Evolutionary conservation across 345 rosid species (phyloP).

Genomic region (Camelina sativa): DNA sequence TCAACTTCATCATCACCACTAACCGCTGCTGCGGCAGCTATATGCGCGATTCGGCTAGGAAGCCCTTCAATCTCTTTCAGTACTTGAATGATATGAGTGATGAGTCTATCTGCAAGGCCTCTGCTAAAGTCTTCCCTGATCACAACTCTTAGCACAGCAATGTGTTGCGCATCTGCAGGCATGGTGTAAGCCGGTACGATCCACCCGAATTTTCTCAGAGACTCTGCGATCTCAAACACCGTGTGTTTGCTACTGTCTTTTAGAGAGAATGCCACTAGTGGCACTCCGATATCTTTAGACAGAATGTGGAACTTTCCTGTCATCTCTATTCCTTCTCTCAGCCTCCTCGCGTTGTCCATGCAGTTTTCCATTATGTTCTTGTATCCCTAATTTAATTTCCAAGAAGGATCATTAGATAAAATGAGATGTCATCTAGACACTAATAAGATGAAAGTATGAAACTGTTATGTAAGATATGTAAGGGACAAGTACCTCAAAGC

Average conservation of each 20-base stretch:
- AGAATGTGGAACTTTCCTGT: slow-evolving; percentile 63
- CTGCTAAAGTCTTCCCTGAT: slow-evolving; percentile 72
- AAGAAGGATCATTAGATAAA: slow-evolving; percentile 2
- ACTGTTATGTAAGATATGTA: neutral
- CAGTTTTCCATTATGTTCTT: slow-evolving; percentile 72
- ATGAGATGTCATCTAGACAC: neutral
- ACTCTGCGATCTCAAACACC: slow-evolving; percentile 70
- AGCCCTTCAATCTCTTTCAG: slow-evolving; percentile 61
- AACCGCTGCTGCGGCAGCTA: slow-evolving; percentile 30
- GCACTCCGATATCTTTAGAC: slow-evolving; percentile 73
- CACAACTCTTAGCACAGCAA: slow-evolving; percentile 71
- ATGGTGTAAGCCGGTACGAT: slow-evolving; percentile 76
- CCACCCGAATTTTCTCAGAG: slow-evolving; percentile 66
- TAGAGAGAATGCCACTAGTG: slow-evolving; percentile 74
- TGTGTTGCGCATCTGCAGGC: slow-evolving; percentile 72
- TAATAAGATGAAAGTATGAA: neutral
- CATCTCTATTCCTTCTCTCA: slow-evolving; percentile 64
- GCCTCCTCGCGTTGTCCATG: slow-evolving; percentile 54
- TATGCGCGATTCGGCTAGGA: slow-evolving; percentile 47
- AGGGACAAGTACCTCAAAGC: slow-evolving; percentile 59
- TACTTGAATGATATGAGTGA: slow-evolving; percentile 56
- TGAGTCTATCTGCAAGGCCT: slow-evolving; percentile 65
- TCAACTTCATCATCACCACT: slow-evolving; percentile 29
- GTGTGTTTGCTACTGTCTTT: slow-evolving; percentile 61
- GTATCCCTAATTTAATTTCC: slow-evolving; percentile 55